Percentiles rank a stretch among this genome's conserved stretches.
These are phyloP conservation scores for Parasitella parasitica DNA, from an alignment of 371 early-diverging fungal species.

Conservation along the genomic window DNA sequence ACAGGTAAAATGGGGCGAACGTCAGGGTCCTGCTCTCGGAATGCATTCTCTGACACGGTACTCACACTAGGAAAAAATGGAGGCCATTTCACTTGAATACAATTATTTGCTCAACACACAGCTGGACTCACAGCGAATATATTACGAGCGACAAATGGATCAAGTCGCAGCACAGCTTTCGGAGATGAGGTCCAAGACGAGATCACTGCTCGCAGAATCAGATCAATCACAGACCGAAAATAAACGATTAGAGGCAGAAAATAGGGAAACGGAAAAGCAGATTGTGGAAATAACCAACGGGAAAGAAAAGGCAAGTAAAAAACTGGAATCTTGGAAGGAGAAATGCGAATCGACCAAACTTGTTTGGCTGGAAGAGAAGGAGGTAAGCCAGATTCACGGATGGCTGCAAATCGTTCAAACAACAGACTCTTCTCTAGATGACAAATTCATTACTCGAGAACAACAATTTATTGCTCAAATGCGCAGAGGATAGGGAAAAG, in stretches of 20 bases:
- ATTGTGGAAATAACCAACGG: constrained; percentile 4
- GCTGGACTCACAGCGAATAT: constrained; percentile 82
- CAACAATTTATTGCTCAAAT: constrained; percentile 16
- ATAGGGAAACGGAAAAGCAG: neutral
- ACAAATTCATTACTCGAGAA: constrained; percentile 20
- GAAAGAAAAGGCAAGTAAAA: constrained; percentile 21
- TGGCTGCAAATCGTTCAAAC: no score
- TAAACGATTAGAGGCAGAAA: constrained; percentile 5
- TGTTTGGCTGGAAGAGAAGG: constrained; percentile 27
- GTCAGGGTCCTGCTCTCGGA: neutral
- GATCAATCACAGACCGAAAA: constrained; percentile 12
- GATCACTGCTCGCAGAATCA: neutral
- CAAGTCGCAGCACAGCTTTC: constrained; percentile 47
- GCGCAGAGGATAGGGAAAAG: constrained; percentile 18
- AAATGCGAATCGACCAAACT: constrained; percentile 15
- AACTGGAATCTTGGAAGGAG: constrained; percentile 24
- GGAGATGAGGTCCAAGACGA: constrained; percentile 23
- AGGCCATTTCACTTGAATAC: constrained; percentile 80
- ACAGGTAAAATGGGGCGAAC: constrained; percentile 6
- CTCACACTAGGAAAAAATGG: constrained; percentile 64
- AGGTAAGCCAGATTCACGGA: constrained; percentile 5
- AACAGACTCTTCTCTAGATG: no score
- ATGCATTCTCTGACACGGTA: neutral
- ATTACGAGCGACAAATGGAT: constrained; percentile 77
- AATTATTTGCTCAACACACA: constrained; percentile 75